Evolutionary conservation across 2,329 filamentous ascomycete species (phyloP), one percentile per base, ranked within the genome.

Genomic region (Ascochyta viciae-villosae): DNA sequence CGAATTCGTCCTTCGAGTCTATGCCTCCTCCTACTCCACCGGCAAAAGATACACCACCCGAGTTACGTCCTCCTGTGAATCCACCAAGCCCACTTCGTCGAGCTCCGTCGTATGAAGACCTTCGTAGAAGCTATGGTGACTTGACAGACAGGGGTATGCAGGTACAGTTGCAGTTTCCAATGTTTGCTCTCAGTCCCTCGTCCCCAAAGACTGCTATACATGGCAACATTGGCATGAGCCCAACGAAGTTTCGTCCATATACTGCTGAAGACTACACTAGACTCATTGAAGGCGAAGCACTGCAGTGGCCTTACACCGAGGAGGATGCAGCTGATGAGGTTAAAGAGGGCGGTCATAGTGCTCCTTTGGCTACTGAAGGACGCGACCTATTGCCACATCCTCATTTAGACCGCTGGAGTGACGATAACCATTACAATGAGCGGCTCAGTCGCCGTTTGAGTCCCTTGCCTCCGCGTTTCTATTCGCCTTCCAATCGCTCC

Each of bases 41-140:
- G 6, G 67, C 74, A 13, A 80, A 81, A 53, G 75, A 80, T 54
- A 80, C 78, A 0, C 78, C 78, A 29, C 76, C 76, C 2, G 49
- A 67, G 3, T 23, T 43, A 38, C 62, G 57, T 31, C 22, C 50
- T 23, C 26, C 24, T 16, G 26, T 31, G 1, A 53, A 57, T 16
- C 43, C 61, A 15, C 9, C 55, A 13, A 67, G 63, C 40, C 65
- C 64, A 16, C 60, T 69, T 26, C 64, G 64, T 27, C 60, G 60
- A 41, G 57, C 59, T 26, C 50, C 54, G 8, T 61, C 55, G 24
- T 46, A 55, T 3, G 46, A 60, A 7, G 52, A 64, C 9, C 57
- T 64, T 7, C 66, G 62, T 37, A 58, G 60, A 38, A 57, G 47
- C 31, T 66, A 60, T 33, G 61, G 54, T 1, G 48, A 43, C 22